Evolutionary conservation across 768 basidiomycete species (phyloP).

Genomic region (Hygrophoropsis aurantiaca): DNA sequence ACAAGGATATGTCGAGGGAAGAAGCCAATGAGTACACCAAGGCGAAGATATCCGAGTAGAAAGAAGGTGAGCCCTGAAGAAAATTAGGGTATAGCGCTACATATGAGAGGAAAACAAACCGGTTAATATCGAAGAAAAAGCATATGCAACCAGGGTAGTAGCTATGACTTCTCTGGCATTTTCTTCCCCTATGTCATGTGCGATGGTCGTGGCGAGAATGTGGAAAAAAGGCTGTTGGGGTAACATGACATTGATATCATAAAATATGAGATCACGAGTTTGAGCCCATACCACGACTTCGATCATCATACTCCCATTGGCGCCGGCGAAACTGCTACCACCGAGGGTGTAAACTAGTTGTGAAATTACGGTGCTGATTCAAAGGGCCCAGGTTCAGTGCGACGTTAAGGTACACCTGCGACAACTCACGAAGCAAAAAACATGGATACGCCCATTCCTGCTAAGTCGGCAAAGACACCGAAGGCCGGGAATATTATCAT

Average conservation of each 20-base stretch:
- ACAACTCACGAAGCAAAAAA: slow-evolving; percentile 78
- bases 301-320: slow-evolving; percentile 97
- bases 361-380: slow-evolving; percentile 62
- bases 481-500: slow-evolving; percentile 94
- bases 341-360: slow-evolving; percentile 86
- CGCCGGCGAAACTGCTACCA: slow-evolving; percentile 86
- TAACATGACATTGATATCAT: background rate
- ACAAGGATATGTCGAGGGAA: slow-evolving; percentile 96
- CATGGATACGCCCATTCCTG: slow-evolving; percentile 91
- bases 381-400: background rate
- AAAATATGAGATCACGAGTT: too few species aligned
- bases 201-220: slow-evolving; percentile 80
- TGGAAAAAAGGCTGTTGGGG: slow-evolving; percentile 85
- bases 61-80: slow-evolving; percentile 63
- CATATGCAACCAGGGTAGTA: slow-evolving; percentile 87
- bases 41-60: slow-evolving; percentile 76
- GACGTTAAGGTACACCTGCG: background rate
- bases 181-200: slow-evolving; percentile 66
- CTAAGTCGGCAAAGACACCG: slow-evolving; percentile 76
- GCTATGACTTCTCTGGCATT: slow-evolving; percentile 75
- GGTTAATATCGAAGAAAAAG: slow-evolving; percentile 84
- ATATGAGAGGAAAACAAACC: slow-evolving; percentile 42
- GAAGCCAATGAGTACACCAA: slow-evolving; percentile 89
- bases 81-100: background rate
- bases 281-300: slow-evolving; percentile 68